Conservation (phyloP, 225 moss, liverwort and hornwort species). For the Marchantia paleacea region DNA sequence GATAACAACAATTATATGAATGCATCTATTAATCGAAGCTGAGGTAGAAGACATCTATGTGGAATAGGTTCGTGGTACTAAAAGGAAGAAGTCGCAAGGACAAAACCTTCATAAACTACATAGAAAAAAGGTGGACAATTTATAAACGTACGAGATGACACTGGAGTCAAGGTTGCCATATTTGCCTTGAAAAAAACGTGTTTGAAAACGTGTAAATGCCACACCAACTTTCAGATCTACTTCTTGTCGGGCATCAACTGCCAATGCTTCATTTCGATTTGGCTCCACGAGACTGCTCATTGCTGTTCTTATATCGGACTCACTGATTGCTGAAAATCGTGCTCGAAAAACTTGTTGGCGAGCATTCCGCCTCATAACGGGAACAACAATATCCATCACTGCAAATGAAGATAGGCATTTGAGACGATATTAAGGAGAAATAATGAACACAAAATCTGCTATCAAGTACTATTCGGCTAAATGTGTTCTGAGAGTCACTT, state of each 20-base stretch:
- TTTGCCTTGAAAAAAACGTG: conserved; percentile 98
- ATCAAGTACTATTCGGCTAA: background rate
- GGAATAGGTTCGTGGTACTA: background rate
- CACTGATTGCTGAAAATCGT: conserved; percentile 92
- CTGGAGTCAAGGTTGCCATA: conserved; percentile 99
- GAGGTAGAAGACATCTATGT: background rate
- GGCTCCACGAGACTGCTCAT: conserved; percentile 91
- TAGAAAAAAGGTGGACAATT: conserved; percentile 10
- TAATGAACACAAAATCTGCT: background rate
- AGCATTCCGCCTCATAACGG: conserved; percentile 67
- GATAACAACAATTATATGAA: background rate
- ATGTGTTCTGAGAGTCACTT: background rate
- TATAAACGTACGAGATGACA: conserved; percentile 98
- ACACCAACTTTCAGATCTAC: conserved; percentile 99
- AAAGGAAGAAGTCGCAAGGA: background rate
- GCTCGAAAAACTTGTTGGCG: conserved; percentile 96
- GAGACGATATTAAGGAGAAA: background rate
- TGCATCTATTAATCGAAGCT: background rate
- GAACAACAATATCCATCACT: conserved; percentile 94
- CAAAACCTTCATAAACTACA: background rate
- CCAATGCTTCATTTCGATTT: conserved; percentile 83
- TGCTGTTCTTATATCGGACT: conserved; percentile 86
- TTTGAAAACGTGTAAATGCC: conserved; percentile 97
- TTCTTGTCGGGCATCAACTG: conserved; percentile 96
- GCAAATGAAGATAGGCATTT: conserved; percentile 21